A percentile compares a stretch with the other conserved stretches of the same genome.
Conservation (phyloP, 805 yeast species). For the Teunomyces gatunensis region DNA sequence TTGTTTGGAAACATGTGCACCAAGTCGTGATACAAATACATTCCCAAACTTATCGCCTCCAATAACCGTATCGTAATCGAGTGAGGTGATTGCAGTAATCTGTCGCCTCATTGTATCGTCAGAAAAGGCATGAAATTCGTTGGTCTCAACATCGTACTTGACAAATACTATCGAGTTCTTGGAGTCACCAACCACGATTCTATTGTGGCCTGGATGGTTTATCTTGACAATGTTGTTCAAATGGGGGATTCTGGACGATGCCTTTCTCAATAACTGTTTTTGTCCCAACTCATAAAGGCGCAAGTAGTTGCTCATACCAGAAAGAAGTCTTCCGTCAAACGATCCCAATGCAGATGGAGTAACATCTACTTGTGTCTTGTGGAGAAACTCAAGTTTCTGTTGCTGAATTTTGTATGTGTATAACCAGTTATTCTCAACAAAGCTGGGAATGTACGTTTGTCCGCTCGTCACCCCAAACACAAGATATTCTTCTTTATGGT, state of each 20-base stretch:
- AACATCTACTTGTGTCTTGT: constrained; percentile 55
- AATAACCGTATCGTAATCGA: constrained; percentile 74
- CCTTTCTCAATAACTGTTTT: constrained; percentile 72
- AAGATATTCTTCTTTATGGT: constrained; percentile 29
- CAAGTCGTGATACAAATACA: constrained; percentile 62
- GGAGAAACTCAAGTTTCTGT: constrained; percentile 45
- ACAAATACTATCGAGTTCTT: constrained; percentile 61
- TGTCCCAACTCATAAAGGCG: constrained; percentile 71
- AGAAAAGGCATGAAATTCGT: constrained; percentile 59
- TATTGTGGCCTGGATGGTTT: constrained; percentile 45
- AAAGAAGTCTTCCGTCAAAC: constrained; percentile 59
- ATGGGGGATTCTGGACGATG: constrained; percentile 46
- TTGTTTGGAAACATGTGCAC: constrained; percentile 45
- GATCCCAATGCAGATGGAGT: constrained; percentile 47
- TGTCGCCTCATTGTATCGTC: constrained; percentile 71
- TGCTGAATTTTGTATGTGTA: constrained; percentile 36
- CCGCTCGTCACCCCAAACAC: constrained; percentile 44
- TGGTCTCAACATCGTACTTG: constrained; percentile 46
- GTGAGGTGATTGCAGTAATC: constrained; percentile 53
- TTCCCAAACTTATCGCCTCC: constrained; percentile 91
- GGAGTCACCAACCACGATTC: constrained; percentile 72
- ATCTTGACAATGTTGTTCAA: constrained; percentile 52
- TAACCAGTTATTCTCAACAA: constrained; percentile 26
- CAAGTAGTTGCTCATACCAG: constrained; percentile 52
- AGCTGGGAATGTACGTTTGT: constrained; percentile 27